Evolutionary conservation across 768 basidiomycete genomes (phyloP), one percentile per base, ranked within the genome.

Genomic region (Leccinum variicolor): DNA sequence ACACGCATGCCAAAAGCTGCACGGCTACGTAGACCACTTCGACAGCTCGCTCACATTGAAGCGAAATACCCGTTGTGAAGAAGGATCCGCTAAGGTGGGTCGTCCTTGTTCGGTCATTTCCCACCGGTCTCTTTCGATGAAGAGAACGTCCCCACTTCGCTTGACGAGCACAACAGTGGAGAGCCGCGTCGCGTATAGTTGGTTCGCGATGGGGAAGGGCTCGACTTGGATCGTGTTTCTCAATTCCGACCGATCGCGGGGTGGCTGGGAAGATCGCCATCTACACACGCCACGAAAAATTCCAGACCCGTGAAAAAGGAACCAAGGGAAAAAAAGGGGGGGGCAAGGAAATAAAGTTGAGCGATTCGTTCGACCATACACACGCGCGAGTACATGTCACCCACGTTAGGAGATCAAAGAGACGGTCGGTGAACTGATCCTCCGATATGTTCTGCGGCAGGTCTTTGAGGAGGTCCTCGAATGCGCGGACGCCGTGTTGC

Each of bases 81-180:
- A 61, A 47, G 75, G 73, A 66, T 76, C 76, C 61, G 74, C 72
- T 45, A 72, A 74, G 36, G 65, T 64, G 6, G 76, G 74, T 58
- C 65, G 67, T 21, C 77, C 84, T 28, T 79, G 73, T 5, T 62
- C 50, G 43, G 61, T 72, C 53, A 82, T 64, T 53, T 66, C 69
- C 86, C 86, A 92, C 26, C 83, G 75, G 65, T 92, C 90, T 48
- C 87, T 75, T 69, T 93, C 91, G 47, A 87, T 75, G 64, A 90
- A 92, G 17, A 83, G 56, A 9, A 81, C 89, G 46, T 78, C 70
- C 26, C 89, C 86, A 52, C 77, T 77, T 59, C 79, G 81, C 56
- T 77, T 77, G 19, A 93, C 75, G 55, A 93, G 79, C 51, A 93
- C 66, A 41, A 90, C 82, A 3, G 87, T 91, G 45, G 90, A 82